Conservation (phyloP, 2,329 filamentous ascomycete species). For the Colletotrichum sansevieriae region DNA sequence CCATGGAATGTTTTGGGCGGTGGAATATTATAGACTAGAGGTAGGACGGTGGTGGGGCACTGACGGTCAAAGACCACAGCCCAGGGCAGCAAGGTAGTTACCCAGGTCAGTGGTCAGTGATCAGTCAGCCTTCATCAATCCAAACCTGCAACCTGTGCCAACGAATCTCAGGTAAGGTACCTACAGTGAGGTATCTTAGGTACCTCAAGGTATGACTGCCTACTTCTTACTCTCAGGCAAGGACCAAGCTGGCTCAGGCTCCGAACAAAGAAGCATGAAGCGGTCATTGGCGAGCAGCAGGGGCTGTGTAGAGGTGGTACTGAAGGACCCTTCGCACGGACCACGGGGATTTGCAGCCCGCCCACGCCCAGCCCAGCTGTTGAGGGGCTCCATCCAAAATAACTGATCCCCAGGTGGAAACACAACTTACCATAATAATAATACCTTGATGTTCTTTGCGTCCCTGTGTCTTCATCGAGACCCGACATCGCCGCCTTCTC, state of each 20-base stretch:
- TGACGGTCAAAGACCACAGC: constrained; percentile 35
- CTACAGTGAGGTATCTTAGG: too few relatives aligned
- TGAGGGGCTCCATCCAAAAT: constrained; percentile 40
- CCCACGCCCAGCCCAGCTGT: constrained; percentile 19
- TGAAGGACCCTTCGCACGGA: constrained; percentile 31
- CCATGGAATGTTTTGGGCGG: constrained; percentile 25
- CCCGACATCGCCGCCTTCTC: constrained; percentile 29
- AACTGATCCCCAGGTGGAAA: constrained; percentile 36
- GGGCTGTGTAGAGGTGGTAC: constrained; percentile 22
- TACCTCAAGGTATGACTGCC: neutral
- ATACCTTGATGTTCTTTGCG: constrained; percentile 25
- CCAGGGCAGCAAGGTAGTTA: neutral
- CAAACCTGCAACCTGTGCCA: neutral
- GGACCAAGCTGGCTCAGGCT: constrained; percentile 1
- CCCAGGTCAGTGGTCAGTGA: constrained; percentile 15
- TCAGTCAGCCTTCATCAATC: constrained; percentile 15
- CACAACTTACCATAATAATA: constrained; percentile 38
- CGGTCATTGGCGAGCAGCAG: constrained; percentile 1
- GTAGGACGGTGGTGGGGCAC: constrained; percentile 32
- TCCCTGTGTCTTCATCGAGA: constrained; percentile 29
- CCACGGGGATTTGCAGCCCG: neutral
- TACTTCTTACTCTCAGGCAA: neutral
- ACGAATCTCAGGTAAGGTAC: neutral
- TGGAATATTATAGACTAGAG: constrained; percentile 24
- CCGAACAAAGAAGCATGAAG: constrained; percentile 26